Evolutionary conservation across 2,329 filamentous ascomycete species (phyloP).

Genomic region (Cryoendolithus antarcticus): DNA sequence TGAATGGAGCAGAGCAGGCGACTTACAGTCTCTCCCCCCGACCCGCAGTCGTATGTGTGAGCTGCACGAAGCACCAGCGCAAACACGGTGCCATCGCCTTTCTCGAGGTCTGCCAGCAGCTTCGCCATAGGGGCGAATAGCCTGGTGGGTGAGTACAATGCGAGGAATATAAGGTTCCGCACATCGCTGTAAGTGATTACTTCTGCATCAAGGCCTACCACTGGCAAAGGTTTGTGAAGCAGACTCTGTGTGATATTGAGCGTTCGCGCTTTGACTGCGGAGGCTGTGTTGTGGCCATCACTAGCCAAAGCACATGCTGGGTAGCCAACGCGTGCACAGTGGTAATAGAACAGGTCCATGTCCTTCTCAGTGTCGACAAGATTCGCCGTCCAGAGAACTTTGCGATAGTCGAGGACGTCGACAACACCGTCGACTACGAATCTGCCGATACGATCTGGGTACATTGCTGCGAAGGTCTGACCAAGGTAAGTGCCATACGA

Average conservation of each 20-base stretch:
- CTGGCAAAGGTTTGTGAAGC: slow-evolving; percentile 29
- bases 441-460: slow-evolving; percentile 25
- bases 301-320: slow-evolving; percentile 28
- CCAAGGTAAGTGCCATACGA: slow-evolving; percentile 37
- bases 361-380: slow-evolving; percentile 33
- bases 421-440: slow-evolving; percentile 36
- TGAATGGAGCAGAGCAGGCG: not conserved
- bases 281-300: slow-evolving; percentile 15
- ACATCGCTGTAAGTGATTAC: slow-evolving; percentile 31
- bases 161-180: slow-evolving; percentile 22
- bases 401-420: slow-evolving; percentile 25
- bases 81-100: slow-evolving; percentile 17
- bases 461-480: slow-evolving; percentile 30
- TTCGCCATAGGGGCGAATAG: slow-evolving; percentile 24
- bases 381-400: slow-evolving; percentile 27
- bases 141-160: slow-evolving; percentile 24
- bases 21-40: not conserved
- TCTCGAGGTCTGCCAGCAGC: slow-evolving; percentile 24
- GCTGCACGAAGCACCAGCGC: slow-evolving; percentile 12
- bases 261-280: slow-evolving; percentile 25
- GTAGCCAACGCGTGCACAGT: slow-evolving; percentile 31
- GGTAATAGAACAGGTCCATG: slow-evolving; percentile 32
- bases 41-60: slow-evolving; percentile 1
- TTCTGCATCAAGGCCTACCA: slow-evolving; percentile 22
- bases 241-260: slow-evolving; percentile 24